phyloP scores from a whole-genome alignment of 2,329 filamentous ascomycete species.

The Penicillium italicum region DNA sequence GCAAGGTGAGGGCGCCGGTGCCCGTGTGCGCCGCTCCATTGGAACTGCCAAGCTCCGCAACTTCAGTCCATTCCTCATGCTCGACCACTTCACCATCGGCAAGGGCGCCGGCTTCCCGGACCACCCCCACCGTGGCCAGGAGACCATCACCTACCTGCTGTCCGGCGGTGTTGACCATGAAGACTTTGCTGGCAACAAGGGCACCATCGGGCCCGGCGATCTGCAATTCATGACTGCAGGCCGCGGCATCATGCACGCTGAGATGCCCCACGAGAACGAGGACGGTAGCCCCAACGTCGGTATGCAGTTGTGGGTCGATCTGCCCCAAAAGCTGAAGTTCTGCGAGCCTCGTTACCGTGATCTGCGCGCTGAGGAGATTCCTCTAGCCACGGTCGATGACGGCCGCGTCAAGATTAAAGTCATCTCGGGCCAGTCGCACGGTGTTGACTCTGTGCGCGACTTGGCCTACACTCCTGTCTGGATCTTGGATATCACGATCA shows the following conservation, averaged over 20 bases:
- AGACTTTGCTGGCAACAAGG: slow-evolving; percentile 81
- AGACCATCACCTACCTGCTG: slow-evolving; percentile 89
- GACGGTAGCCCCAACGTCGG: slow-evolving; percentile 78
- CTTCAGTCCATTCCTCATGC: slow-evolving; percentile 92
- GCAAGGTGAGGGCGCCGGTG: slow-evolving; percentile 83
- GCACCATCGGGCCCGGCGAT: slow-evolving; percentile 81
- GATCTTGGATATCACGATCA: slow-evolving; percentile 78
- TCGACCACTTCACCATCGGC: slow-evolving; percentile 82
- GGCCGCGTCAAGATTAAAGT: slow-evolving; percentile 79
- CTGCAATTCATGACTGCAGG: slow-evolving; percentile 98
- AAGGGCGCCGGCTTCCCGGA: slow-evolving; percentile 86
- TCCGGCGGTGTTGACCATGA: slow-evolving; percentile 83
- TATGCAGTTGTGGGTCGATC: slow-evolving; percentile 92
- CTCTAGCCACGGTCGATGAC: slow-evolving; percentile 65
- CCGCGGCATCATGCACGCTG: slow-evolving; percentile 85
- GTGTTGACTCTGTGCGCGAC: slow-evolving; percentile 81
- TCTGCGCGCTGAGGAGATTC: slow-evolving; percentile 74
- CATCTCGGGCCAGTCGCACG: slow-evolving; percentile 80
- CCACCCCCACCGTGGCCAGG: slow-evolving; percentile 77
- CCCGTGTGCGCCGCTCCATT: slow-evolving; percentile 79
- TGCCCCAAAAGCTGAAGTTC: slow-evolving; percentile 74
- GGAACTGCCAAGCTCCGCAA: slow-evolving; percentile 79
- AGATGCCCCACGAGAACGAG: slow-evolving; percentile 80
- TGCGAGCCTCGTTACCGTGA: slow-evolving; percentile 94
- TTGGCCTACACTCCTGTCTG: slow-evolving; percentile 97